phyloP scores from a whole-genome alignment of 495 filamentous ascomycete genomes.

The Podospora anserina region DNA sequence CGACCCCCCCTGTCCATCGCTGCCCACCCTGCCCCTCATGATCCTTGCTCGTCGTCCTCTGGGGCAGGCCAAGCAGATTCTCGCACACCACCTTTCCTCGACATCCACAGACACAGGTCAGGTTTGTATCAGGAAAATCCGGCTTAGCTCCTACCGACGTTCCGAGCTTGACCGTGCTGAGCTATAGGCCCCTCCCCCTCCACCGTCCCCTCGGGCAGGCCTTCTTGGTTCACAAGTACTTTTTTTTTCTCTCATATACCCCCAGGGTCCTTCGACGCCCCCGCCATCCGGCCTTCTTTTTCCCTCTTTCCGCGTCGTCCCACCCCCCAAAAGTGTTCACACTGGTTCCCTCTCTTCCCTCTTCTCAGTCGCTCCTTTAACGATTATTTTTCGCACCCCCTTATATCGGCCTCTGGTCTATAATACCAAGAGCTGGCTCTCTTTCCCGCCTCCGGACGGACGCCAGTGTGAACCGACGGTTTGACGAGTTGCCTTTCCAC shows the following conservation, averaged over 20 bases:
- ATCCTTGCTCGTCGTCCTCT: conserved; percentile 41
- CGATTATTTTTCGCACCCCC: conserved; percentile 26
- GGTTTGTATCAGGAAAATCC: conserved; percentile 50
- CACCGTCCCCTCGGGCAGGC: conserved; percentile 36
- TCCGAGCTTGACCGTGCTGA: conserved; percentile 48
- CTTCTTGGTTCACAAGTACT: conserved; percentile 30
- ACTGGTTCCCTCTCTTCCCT: conserved; percentile 33
- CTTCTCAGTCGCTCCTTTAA: conserved; percentile 48
- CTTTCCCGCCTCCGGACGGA: conserved; percentile 38
- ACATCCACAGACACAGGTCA: conserved; percentile 46
- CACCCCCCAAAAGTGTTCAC: conserved; percentile 30
- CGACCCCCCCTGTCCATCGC: conserved; percentile 33
- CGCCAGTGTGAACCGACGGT: conserved; percentile 39
- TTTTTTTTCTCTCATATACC: conserved; percentile 46
- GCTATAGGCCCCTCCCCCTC: conserved; percentile 23
- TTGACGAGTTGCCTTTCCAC: conserved; percentile 41
- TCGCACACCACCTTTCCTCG: conserved; percentile 46
- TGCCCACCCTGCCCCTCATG: conserved; percentile 25
- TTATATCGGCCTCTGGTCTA: conserved; percentile 51
- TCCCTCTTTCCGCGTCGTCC: conserved; percentile 37
- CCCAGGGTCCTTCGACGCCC: conserved; percentile 45
- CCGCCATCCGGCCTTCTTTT: conserved; percentile 38
- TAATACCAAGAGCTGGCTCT: conserved; percentile 54
- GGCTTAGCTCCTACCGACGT: conserved; percentile 53
- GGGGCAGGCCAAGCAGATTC: conserved; percentile 42